Evolutionary conservation across 2,329 filamentous ascomycete species (phyloP).

Genomic region (Trichothecium roseum): DNA sequence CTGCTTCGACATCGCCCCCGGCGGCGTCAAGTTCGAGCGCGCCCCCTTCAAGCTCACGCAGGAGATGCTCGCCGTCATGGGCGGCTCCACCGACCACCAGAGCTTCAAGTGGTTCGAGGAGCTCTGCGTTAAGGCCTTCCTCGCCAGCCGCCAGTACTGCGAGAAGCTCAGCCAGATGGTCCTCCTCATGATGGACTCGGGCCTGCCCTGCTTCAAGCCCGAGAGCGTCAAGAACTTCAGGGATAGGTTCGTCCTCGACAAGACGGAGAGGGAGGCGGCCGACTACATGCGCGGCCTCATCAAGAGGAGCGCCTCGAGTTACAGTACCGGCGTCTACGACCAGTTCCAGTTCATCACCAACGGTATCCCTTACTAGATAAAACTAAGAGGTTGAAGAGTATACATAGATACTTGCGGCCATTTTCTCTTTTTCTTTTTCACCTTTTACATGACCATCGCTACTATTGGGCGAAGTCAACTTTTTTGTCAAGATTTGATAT

Average conservation of each 20-base stretch:
- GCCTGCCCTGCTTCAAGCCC: slow-evolving; percentile 94
- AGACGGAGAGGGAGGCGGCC: slow-evolving; percentile 83
- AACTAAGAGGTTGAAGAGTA: slow-evolving; percentile 4
- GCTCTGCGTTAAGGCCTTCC: slow-evolving; percentile 88
- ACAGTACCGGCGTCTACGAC: slow-evolving; percentile 91
- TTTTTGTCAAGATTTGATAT: background rate
- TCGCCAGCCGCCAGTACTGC: slow-evolving; percentile 75
- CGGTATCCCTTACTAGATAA: slow-evolving; percentile 93
- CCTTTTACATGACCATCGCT: background rate
- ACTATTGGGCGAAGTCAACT: slow-evolving; percentile 5
- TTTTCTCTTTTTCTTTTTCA: background rate
- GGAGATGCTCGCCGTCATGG: slow-evolving; percentile 99
- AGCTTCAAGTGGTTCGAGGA: slow-evolving; percentile 95
- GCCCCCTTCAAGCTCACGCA: slow-evolving; percentile 96
- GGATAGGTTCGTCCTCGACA: slow-evolving; percentile 86
- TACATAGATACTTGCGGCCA: background rate
- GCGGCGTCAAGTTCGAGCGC: slow-evolving; percentile 93
- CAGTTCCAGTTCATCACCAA: slow-evolving; percentile 97
- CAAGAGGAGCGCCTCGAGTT: slow-evolving; percentile 80
- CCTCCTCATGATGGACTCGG: slow-evolving; percentile 89
- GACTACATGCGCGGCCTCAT: slow-evolving; percentile 88
- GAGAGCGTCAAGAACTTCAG: slow-evolving; percentile 88
- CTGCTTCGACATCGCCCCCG: slow-evolving; percentile 97
- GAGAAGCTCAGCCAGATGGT: slow-evolving; percentile 88
- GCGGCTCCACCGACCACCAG: slow-evolving; percentile 73